Conservation (phyloP, 2,329 filamentous ascomycete species). For the Pseudocercospora macadamiae region DNA sequence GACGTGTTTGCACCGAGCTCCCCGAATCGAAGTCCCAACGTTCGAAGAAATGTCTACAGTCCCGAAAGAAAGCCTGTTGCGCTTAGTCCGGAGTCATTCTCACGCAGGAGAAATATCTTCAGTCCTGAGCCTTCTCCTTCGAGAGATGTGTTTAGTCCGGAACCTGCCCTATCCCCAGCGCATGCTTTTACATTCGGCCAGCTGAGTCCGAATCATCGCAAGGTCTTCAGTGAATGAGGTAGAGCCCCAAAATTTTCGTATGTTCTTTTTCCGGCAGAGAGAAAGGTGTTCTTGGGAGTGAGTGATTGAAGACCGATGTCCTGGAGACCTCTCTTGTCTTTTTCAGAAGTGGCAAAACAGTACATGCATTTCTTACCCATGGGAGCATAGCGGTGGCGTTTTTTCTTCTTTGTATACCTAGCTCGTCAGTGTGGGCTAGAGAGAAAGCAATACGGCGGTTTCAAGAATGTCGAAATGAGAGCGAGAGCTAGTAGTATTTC, state of each 20-base stretch:
- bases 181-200: background rate
- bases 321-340: background rate
- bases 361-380: too few species aligned
- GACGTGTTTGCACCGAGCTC: slow-evolving; percentile 3
- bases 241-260: background rate
- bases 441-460: too few species aligned
- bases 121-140: background rate
- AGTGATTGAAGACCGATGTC: too few species aligned
- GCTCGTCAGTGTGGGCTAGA: too few species aligned
- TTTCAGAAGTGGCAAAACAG: too few species aligned
- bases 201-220: background rate
- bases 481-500: too few species aligned
- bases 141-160: background rate
- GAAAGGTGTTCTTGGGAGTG: too few species aligned
- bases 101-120: background rate
- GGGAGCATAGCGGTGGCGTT: too few species aligned
- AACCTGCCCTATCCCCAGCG: background rate
- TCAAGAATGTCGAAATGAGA: too few species aligned
- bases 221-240: background rate
- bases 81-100: background rate
- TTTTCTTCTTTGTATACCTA: too few species aligned
- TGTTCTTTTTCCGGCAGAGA: background rate
- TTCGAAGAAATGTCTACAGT: slow-evolving; percentile 1
- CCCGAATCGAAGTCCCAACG: background rate
- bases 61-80: background rate